Evolutionary conservation across 768 basidiomycete genomes (phyloP), one percentile per base, ranked within the genome.

Genomic region (Xerocomellus chrysenteron): DNA sequence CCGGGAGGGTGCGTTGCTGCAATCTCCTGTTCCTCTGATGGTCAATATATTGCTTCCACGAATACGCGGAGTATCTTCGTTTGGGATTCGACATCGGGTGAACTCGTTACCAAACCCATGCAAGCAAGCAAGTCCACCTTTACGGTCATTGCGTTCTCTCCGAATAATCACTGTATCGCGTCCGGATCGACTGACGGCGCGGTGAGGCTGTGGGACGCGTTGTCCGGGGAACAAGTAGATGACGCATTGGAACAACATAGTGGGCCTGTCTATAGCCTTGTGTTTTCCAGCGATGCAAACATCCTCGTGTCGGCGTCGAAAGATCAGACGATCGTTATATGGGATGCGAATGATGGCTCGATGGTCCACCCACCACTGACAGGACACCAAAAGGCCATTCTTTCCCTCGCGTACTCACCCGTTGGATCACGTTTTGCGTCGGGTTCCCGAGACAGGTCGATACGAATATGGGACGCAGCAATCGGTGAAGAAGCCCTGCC

Each of bases 381-480:
- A 8, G 69, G 64, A 37, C 70, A 71, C 12, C 36, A 50, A 39
- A 73, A 69, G 47, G 37, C 62, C 2, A 19, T 71, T 30, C 63
- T 71, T n/a, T 44, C 68, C 4, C 60, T 73, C 12, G 63, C 68
- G 0, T 73, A 70, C 54, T 73, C 73, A 0, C 71, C 72, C 0
- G 45, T 53, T 16, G 68, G 57, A 4, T 50, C 37, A 26, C 64
- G 50, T 21, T 67, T 74, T 42, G 68, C 62, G 13, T 74, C 73
- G 17, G 71, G 71, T 19, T 70, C 71, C 2, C 55, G 66, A n/a
- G 71, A 73, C 30, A 53, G 55, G 33, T 59, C 65, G 8, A 67
- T 73, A 39, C 64, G 63, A 2, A 48, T 67, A 40, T 74, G 71
- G 73, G 68, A 73, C 33, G 57, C 62, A 3, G 33, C 2, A 16